Conservation (phyloP, 23 red algal genomes). For the Gracilaria gracilis region DNA sequence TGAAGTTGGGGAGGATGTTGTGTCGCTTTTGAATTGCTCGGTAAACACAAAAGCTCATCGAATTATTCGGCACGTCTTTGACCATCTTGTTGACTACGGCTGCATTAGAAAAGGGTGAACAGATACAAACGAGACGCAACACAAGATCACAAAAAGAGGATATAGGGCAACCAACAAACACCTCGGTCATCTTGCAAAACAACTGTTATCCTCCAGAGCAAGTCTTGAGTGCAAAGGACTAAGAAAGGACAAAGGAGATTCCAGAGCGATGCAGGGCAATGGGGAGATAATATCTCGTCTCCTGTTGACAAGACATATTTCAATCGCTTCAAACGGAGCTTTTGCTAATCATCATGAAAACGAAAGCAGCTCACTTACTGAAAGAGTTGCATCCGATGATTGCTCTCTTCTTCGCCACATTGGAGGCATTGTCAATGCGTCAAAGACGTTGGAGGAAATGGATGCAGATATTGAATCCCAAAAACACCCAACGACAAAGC, state of each 20-base stretch:
- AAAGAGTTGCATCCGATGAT: no score
- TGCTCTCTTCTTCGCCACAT: no score
- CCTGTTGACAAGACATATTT: not conserved
- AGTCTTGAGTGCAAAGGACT: not conserved
- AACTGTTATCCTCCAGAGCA: slow-evolving; percentile 12
- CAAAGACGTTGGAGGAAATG: no score
- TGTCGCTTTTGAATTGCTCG: not conserved
- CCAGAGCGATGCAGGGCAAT: not conserved
- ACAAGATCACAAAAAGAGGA: not conserved
- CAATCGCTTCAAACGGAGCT: no score
- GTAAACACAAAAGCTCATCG: slow-evolving; percentile 37
- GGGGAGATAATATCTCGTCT: not conserved
- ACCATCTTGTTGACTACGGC: slow-evolving; percentile 5
- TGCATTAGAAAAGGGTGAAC: slow-evolving; percentile 10
- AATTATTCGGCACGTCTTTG: slow-evolving; percentile 1
- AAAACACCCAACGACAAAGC: no score
- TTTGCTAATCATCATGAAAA: no score
- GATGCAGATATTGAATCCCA: no score
- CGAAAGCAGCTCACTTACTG: no score
- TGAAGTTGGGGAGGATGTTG: not conserved
- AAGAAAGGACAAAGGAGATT: not conserved
- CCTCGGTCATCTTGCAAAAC: not conserved
- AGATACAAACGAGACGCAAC: slow-evolving; percentile 12
- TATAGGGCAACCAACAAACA: slow-evolving; percentile 11
- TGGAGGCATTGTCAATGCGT: no score